These are phyloP conservation scores for Metschnikowia orientalis DNA, from an alignment of 805 yeast species.

Conservation along the genomic window DNA sequence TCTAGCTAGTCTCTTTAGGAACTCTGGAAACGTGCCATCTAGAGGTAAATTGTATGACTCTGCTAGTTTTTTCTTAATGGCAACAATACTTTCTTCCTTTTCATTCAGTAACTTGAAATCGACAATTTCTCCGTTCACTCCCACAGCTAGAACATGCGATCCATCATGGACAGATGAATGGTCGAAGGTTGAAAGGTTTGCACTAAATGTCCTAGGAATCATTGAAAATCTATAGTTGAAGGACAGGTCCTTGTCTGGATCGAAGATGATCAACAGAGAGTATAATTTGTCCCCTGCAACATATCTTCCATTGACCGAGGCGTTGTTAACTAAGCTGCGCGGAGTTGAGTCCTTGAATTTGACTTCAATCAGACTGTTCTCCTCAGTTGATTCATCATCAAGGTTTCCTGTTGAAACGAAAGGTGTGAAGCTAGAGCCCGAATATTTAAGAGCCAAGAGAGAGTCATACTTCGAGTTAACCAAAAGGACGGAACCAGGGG, in stretches of 20 bases:
- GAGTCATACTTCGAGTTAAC: slow-evolving; percentile 37
- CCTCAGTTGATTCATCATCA: background rate
- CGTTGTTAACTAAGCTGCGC: slow-evolving; percentile 30
- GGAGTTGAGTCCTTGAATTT: slow-evolving; percentile 31
- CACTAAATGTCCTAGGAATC: slow-evolving; percentile 31
- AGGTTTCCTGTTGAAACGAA: too few species aligned
- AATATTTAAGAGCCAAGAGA: slow-evolving; percentile 24
- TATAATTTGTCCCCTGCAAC: slow-evolving; percentile 35
- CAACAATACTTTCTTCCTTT: slow-evolving; percentile 13
- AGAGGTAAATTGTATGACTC: background rate
- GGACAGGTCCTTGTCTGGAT: slow-evolving; percentile 6
- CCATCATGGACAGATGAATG: slow-evolving; percentile 19
- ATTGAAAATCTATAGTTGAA: slow-evolving; percentile 22
- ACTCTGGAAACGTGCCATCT: slow-evolving; percentile 13
- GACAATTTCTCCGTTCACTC: slow-evolving; percentile 36
- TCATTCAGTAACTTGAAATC: slow-evolving; percentile 9
- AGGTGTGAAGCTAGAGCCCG: slow-evolving; percentile 1
- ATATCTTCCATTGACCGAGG: slow-evolving; percentile 19
- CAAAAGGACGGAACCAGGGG: slow-evolving; percentile 16
- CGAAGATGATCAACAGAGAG: slow-evolving; percentile 28
- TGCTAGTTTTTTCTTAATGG: slow-evolving; percentile 15
- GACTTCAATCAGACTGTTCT: slow-evolving; percentile 9
- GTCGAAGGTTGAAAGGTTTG: slow-evolving; percentile 21
- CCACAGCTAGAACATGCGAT: slow-evolving; percentile 23
- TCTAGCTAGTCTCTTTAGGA: slow-evolving; percentile 22